Percentiles rank a stretch among this genome's conserved stretches.
These are phyloP conservation scores for Camptophora hylomeconis DNA, from an alignment of 2,329 filamentous ascomycete species.

Conservation along the genomic window DNA sequence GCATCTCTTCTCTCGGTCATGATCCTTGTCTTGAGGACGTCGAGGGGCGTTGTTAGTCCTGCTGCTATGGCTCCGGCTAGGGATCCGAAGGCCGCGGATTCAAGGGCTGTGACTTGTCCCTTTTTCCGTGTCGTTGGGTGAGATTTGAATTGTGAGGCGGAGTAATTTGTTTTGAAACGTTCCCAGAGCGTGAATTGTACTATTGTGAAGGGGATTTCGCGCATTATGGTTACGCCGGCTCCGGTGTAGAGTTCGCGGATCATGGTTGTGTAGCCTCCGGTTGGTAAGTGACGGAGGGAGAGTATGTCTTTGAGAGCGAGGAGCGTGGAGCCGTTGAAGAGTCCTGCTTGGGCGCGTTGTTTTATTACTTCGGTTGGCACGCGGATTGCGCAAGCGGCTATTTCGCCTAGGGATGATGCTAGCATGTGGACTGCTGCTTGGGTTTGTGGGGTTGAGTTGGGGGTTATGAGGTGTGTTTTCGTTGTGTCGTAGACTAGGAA, in stretches of 20 bases:
- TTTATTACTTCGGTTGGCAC: slow-evolving; percentile 97
- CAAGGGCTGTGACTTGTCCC: slow-evolving; percentile 50
- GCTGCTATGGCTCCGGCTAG: slow-evolving; percentile 75
- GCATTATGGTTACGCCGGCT: slow-evolving; percentile 81
- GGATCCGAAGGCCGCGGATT: slow-evolving; percentile 77
- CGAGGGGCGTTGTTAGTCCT: slow-evolving; percentile 77
- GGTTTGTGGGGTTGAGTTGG: slow-evolving; percentile 20
- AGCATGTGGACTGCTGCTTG: slow-evolving; percentile 55
- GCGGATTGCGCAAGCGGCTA: slow-evolving; percentile 80
- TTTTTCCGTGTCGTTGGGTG: slow-evolving; percentile 49
- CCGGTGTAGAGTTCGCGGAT: slow-evolving; percentile 81
- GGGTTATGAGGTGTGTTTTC: slow-evolving; percentile 41
- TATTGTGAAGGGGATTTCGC: slow-evolving; percentile 93
- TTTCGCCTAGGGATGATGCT: slow-evolving; percentile 73
- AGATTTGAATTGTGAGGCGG: slow-evolving; percentile 26
- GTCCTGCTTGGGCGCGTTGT: slow-evolving; percentile 82
- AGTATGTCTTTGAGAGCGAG: slow-evolving; percentile 60
- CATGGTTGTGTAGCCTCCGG: slow-evolving; percentile 32
- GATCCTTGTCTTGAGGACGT: slow-evolving; percentile 92
- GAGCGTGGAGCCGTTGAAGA: slow-evolving; percentile 58
- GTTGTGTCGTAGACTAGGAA: slow-evolving; percentile 85
- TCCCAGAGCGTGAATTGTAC: slow-evolving; percentile 98
- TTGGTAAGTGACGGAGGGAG: slow-evolving; percentile 27
- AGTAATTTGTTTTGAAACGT: slow-evolving; percentile 55
- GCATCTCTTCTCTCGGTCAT: slow-evolving; percentile 68